Conservation (phyloP, 1,284 basidiomycete species). For the Schizophyllum amplum region DNA sequence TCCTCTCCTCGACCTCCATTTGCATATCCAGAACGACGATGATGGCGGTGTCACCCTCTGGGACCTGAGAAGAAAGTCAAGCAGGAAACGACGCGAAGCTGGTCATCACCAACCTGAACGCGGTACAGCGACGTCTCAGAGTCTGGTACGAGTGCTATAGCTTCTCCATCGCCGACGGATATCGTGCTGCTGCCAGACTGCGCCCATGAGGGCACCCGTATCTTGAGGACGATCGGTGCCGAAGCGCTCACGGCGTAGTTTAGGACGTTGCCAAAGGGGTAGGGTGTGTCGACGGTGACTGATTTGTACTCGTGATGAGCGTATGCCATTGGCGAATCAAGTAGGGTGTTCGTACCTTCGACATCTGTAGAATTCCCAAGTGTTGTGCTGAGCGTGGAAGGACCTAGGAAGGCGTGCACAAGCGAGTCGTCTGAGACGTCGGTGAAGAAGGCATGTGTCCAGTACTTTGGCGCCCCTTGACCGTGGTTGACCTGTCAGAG, state of each 20-base stretch:
- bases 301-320: not conserved
- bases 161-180: slow-evolving; percentile 19
- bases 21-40: not conserved
- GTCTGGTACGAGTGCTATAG: slow-evolving; percentile 17
- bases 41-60: slow-evolving; percentile 22
- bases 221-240: slow-evolving; percentile 24
- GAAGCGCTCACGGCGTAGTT: slow-evolving; percentile 25
- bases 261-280: slow-evolving; percentile 28
- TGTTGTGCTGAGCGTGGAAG: slow-evolving; percentile 23
- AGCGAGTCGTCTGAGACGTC: slow-evolving; percentile 21
- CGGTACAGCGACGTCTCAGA: slow-evolving; percentile 22
- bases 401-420: slow-evolving; percentile 28
- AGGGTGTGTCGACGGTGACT: slow-evolving; percentile 27
- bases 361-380: slow-evolving; percentile 23
- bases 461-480: slow-evolving; percentile 23
- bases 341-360: slow-evolving; percentile 19
- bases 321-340: too few species aligned
- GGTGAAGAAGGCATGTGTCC: slow-evolving; percentile 29
- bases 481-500: slow-evolving; percentile 12
- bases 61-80: slow-evolving; percentile 15
- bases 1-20: slow-evolving; percentile 17
- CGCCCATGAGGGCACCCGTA: slow-evolving; percentile 29
- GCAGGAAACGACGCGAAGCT: slow-evolving; percentile 2
- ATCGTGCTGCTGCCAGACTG: slow-evolving; percentile 25
- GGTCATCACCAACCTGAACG: slow-evolving; percentile 15